Conservation (phyloP, 2,329 filamentous ascomycete genomes). For the Alternaria novae-zelandiae region DNA sequence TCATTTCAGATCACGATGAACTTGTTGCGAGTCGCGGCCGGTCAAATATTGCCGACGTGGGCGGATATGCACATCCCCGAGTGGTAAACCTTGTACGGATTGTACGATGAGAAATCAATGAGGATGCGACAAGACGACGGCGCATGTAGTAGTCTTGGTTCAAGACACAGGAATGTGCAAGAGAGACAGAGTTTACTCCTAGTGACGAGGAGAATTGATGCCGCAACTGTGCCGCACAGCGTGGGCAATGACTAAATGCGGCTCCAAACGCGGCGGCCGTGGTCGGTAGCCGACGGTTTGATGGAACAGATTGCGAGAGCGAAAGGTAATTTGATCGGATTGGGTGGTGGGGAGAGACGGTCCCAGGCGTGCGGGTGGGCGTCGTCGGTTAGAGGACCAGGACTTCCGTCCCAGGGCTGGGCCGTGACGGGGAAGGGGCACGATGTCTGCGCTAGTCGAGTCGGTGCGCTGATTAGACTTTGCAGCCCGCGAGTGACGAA, state of each 20-base stretch:
- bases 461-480: slow-evolving; percentile 37
- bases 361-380: slow-evolving; percentile 44
- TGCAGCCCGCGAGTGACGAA: slow-evolving; percentile 37
- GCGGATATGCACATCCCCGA: neutral
- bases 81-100: neutral
- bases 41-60: slow-evolving; percentile 7
- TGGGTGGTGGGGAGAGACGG: slow-evolving; percentile 27
- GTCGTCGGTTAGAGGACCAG: slow-evolving; percentile 39
- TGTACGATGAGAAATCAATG: neutral
- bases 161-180: neutral
- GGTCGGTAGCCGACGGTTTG: slow-evolving; percentile 21
- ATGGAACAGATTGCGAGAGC: slow-evolving; percentile 1
- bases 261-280: slow-evolving; percentile 44
- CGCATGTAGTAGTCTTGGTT: slow-evolving; percentile 11
- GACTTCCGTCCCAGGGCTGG: slow-evolving; percentile 30
- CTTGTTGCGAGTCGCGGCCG: slow-evolving; percentile 26
- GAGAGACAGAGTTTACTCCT: neutral
- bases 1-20: slow-evolving; percentile 27
- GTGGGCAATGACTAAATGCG: slow-evolving; percentile 19
- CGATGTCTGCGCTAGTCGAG: slow-evolving; percentile 15
- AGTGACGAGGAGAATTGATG: neutral
- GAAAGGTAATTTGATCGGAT: slow-evolving; percentile 9
- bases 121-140: neutral
- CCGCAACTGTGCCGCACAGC: slow-evolving; percentile 1
- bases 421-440: slow-evolving; percentile 30